Evolutionary conservation across 2,329 filamentous ascomycete species (phyloP).

Genomic region (Coniochaeta hoffmannii): DNA sequence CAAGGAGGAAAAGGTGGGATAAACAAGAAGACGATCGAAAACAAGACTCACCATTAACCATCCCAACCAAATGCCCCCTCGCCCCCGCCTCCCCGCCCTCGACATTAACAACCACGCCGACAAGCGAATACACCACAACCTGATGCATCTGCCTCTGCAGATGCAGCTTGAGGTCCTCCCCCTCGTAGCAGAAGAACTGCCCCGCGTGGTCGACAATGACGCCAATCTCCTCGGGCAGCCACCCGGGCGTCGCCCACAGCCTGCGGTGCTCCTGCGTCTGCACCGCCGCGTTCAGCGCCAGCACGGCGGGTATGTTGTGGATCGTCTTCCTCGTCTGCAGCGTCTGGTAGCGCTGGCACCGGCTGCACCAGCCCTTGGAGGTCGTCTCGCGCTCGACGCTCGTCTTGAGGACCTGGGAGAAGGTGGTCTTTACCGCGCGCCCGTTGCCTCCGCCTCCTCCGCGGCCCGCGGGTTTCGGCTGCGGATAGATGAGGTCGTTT

Average conservation of each 20-base stretch:
- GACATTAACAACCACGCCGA: conserved; percentile 85
- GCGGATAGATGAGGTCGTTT: conserved; percentile 80
- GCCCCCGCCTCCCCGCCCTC: conserved; percentile 70
- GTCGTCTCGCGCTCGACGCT: conserved; percentile 87
- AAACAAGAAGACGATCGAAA: background rate
- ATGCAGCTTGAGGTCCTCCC: conserved; percentile 76
- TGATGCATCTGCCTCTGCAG: conserved; percentile 72
- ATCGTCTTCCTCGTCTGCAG: conserved; percentile 80
- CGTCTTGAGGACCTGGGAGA: conserved; percentile 86
- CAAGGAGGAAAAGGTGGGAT: background rate
- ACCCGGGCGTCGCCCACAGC: conserved; percentile 83
- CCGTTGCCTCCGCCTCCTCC: no score
- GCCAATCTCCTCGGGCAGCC: conserved; percentile 90
- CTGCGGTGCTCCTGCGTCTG: conserved; percentile 64
- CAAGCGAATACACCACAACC: conserved; percentile 82
- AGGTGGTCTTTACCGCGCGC: conserved; percentile 55
- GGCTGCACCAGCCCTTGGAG: conserved; percentile 86
- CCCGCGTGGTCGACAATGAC: conserved; percentile 74
- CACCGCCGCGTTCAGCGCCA: conserved; percentile 81
- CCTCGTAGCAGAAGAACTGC: conserved; percentile 93
- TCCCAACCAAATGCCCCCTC: conserved; percentile 83
- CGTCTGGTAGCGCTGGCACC: conserved; percentile 85
- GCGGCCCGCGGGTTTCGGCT: conserved; percentile 41
- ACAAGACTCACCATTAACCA: conserved; percentile 66
- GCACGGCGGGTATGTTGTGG: conserved; percentile 71